These are phyloP conservation scores for Podospora didyma DNA, from an alignment of 495 filamentous ascomycete species.

Conservation along the genomic window DNA sequence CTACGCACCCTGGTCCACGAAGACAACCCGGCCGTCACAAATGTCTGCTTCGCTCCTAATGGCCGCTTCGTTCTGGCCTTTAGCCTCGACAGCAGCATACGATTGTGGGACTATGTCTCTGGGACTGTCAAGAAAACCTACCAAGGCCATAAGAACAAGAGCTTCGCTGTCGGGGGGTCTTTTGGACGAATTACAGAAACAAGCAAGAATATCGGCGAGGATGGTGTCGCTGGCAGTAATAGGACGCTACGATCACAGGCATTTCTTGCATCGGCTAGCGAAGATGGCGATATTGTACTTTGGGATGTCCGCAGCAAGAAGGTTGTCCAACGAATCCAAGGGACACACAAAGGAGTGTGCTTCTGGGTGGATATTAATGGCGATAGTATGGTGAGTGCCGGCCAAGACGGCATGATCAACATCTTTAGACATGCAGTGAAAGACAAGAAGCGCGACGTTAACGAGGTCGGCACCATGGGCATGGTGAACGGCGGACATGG, in stretches of 20 bases:
- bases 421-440: constrained; percentile 32
- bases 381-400: constrained; percentile 43
- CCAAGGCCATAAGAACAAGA: constrained; percentile 83
- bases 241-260: constrained; percentile 13
- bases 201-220: constrained; percentile 17
- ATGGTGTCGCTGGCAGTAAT: background rate
- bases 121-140: constrained; percentile 91
- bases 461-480: constrained; percentile 2
- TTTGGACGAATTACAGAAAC: constrained; percentile 63
- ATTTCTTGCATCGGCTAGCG: constrained; percentile 78
- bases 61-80: constrained; percentile 88
- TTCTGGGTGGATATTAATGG: constrained; percentile 68
- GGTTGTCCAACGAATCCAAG: constrained; percentile 62
- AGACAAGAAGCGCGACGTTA: background rate
- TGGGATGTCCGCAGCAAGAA: constrained; percentile 90
- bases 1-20: constrained; percentile 91
- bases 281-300: constrained; percentile 77
- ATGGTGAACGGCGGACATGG: constrained; percentile 1
- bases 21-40: constrained; percentile 89
- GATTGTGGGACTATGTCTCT: constrained; percentile 91
- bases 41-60: constrained; percentile 88
- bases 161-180: constrained; percentile 74
- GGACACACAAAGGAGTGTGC: constrained; percentile 76
- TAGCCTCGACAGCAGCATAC: constrained; percentile 82
- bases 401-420: constrained; percentile 39